Evolutionary conservation across 1,284 basidiomycete species (phyloP).

Genomic region (Fomitopsis schrenkii): DNA sequence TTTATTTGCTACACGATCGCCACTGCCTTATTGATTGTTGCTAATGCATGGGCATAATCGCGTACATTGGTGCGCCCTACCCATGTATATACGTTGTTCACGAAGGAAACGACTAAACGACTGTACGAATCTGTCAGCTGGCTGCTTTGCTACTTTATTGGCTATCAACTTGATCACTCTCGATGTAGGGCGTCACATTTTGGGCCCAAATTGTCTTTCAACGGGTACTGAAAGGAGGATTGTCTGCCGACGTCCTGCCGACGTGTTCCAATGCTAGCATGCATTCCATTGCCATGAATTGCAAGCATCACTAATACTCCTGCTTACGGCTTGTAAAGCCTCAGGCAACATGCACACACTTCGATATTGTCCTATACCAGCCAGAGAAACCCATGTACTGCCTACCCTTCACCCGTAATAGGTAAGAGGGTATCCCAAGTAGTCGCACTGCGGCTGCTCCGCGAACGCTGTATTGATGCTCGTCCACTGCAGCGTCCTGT

Average conservation of each 20-base stretch:
- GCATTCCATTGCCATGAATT: too few species aligned
- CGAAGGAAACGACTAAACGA: not conserved
- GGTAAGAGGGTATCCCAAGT: slow-evolving; percentile 20
- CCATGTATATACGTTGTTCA: not conserved
- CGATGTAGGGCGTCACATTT: too few species aligned
- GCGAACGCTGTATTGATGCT: slow-evolving; percentile 24
- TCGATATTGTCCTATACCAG: not conserved
- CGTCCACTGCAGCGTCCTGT: slow-evolving; percentile 23
- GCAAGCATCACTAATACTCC: too few species aligned
- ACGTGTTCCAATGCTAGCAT: too few species aligned
- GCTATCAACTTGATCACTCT: not conserved
- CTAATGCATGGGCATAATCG: not conserved
- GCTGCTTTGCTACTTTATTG: not conserved
- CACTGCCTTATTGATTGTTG: not conserved
- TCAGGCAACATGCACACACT: not conserved
- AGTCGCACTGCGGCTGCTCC: slow-evolving; percentile 24
- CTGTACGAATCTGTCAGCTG: not conserved
- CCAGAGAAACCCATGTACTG: not conserved
- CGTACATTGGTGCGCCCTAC: too few species aligned
- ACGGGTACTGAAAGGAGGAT: too few species aligned
- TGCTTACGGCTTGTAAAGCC: not conserved
- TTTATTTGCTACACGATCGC: not conserved
- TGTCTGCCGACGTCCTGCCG: too few species aligned
- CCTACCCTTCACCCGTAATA: slow-evolving; percentile 13
- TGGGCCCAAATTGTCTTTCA: too few species aligned